Base-by-base conservation (phyloP, 129 eudicot genomes). In the Artemisia tridentata region DNA sequence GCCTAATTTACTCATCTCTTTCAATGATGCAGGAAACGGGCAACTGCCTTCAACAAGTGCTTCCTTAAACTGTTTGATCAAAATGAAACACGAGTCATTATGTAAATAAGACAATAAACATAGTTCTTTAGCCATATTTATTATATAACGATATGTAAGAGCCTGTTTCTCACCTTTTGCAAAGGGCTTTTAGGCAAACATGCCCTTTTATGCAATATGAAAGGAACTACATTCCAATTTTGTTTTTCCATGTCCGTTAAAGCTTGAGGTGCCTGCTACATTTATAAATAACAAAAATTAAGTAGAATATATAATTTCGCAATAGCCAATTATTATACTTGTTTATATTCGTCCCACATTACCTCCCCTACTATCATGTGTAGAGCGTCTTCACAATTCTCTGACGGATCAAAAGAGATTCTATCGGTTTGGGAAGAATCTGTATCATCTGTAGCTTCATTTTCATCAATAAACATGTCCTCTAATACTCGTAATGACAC, bases 21-120 rank as follows among this genome's bases (percentile, higher is more conserved):
- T 86, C 76, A 92, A 71, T 61, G 86, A 80, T 70, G 78, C 74
- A 49, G 73, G 79, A 69, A 80, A 19, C 12, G 89, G 81, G 72
- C 83, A 84, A 29, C 67, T 72, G 10, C 78, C 88, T 20, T 80
- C 81, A 47, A 86, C 76, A 78, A 92, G 77, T 47, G 70, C 71
- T 80, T 78, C 82, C 85, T 92, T 89, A 73, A 92, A 62, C 98
- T 92, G 89, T 74, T 63, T 51, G 25, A 15, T 17, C 63, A 64
- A 25, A 74, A 69, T 63, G 31, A 49, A 67, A 11, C 23, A 54
- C 62, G 18, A 13, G 21, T 21, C 25, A 67, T 38, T 51, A 50
- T 13, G 17, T 59, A 55, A 19, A 67, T 4, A 25, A 21, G 15
- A 0, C 3, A 1, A 15, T 12, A 34, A 31, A 48, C 18, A n/a